Percentiles rank a stretch among this genome's conserved stretches.
Conservation (phyloP, 2,329 filamentous ascomycete genomes). For the Claviceps humidiphila region DNA sequence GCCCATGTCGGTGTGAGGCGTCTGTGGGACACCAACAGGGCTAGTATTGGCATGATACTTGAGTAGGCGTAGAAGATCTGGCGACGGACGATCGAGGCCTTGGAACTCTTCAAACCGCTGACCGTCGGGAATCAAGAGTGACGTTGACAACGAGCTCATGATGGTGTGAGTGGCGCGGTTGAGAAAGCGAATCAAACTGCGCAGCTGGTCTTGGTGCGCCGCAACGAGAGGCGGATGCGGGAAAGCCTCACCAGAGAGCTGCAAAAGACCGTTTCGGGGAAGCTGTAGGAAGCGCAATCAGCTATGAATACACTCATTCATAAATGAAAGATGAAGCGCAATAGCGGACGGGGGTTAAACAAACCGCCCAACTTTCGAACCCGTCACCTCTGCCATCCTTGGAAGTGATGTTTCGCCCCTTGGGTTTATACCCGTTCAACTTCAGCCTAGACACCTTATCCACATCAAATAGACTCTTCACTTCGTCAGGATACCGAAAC, state of each 20-base stretch:
- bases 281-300: not conserved
- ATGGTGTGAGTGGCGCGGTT: not conserved
- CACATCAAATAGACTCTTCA: not conserved
- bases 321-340: not conserved
- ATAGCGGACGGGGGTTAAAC: not conserved
- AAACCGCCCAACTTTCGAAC: not conserved
- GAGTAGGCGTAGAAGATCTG: not conserved
- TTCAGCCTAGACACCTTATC: not conserved
- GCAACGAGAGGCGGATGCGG: not conserved
- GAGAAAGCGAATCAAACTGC: not conserved
- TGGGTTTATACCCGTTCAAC: not conserved
- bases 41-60: not conserved
- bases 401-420: not conserved
- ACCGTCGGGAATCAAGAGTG: not conserved
- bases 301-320: not conserved
- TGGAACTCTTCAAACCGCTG: not conserved
- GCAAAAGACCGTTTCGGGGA: not conserved
- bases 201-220: not conserved
- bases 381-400: not conserved
- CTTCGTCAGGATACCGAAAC: not conserved
- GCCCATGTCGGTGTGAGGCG: not conserved
- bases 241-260: not conserved
- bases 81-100: not conserved
- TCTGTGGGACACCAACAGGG: not conserved
- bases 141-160: not conserved